These are phyloP conservation scores for Echria macrotheca DNA, from an alignment of 495 filamentous ascomycete species.

Conservation along the genomic window DNA sequence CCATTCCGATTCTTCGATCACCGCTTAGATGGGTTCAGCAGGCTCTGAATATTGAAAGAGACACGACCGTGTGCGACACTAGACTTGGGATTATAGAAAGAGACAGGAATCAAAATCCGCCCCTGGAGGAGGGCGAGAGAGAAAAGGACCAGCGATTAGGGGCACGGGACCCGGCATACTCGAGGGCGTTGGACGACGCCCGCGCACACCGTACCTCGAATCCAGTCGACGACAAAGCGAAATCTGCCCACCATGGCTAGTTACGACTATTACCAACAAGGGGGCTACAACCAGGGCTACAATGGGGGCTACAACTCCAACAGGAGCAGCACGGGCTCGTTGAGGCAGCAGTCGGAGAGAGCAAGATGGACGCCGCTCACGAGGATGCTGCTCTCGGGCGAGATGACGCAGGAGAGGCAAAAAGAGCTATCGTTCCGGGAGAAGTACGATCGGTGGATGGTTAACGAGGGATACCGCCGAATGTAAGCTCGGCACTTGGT, in stretches of 20 bases:
- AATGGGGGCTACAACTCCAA: conserved; percentile 17
- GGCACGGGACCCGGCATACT: conserved; percentile 5
- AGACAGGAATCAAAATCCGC: conserved; percentile 11
- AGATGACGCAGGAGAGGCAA: conserved; percentile 60
- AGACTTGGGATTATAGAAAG: conserved; percentile 11
- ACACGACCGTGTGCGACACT: conserved; percentile 7
- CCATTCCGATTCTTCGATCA: conserved; percentile 27
- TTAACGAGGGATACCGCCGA: conserved; percentile 70
- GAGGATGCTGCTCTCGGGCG: conserved; percentile 62
- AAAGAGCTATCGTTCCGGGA: conserved; percentile 51
- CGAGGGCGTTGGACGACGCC: conserved; percentile 11
- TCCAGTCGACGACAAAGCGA: conserved; percentile 11
- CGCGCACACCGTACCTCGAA: conserved; percentile 9
- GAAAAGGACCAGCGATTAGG: conserved; percentile 13
- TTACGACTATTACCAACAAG: conserved; percentile 30
- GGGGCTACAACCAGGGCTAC: not conserved
- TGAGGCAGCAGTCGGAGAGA: conserved; percentile 52
- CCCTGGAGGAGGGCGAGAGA: conserved; percentile 15
- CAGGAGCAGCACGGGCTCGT: conserved; percentile 20
- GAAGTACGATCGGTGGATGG: conserved; percentile 61
- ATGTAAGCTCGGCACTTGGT: conserved; percentile 43
- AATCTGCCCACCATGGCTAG: conserved; percentile 33
- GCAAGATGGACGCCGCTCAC: conserved; percentile 66
- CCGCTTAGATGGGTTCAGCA: conserved; percentile 44
- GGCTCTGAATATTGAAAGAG: conserved; percentile 46